Evolutionary conservation across 306 rosid species (phyloP).

Genomic region (Prunus davidiana): DNA sequence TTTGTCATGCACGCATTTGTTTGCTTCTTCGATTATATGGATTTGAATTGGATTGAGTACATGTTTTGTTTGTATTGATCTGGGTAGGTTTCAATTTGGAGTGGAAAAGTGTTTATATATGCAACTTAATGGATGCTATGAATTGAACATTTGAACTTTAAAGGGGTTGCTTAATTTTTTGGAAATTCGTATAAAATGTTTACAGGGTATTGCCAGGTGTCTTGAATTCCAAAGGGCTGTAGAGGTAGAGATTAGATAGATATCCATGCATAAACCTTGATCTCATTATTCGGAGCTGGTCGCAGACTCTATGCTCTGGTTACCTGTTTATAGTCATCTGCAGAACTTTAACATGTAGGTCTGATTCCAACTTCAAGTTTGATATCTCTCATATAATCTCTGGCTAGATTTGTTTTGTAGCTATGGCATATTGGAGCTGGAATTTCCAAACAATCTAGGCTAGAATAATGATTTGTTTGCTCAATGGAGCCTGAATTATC

Average conservation of each 20-base stretch:
- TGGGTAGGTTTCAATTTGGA: neutral
- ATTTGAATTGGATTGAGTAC: neutral
- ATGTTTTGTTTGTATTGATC: conserved; percentile 7
- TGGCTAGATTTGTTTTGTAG: neutral
- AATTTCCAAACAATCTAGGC: neutral
- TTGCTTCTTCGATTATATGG: conserved; percentile 1
- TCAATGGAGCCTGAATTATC: neutral
- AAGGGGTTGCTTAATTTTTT: neutral
- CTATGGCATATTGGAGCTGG: neutral
- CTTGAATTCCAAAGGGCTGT: neutral
- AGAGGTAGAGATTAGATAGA: neutral
- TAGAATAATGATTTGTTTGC: neutral
- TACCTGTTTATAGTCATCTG: neutral
- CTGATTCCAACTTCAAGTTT: neutral
- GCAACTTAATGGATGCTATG: neutral
- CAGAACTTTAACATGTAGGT: neutral
- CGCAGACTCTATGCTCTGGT: neutral
- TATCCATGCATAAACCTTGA: neutral
- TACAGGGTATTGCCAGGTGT: neutral
- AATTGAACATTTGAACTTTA: neutral
- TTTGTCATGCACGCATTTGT: neutral
- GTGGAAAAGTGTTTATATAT: neutral
- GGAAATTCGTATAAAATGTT: neutral
- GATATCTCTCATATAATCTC: neutral
- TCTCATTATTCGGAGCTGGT: conserved; percentile 4